Base-by-base conservation (phyloP, 1,139 yeast species). In the Diutina pseudorugosa region DNA sequence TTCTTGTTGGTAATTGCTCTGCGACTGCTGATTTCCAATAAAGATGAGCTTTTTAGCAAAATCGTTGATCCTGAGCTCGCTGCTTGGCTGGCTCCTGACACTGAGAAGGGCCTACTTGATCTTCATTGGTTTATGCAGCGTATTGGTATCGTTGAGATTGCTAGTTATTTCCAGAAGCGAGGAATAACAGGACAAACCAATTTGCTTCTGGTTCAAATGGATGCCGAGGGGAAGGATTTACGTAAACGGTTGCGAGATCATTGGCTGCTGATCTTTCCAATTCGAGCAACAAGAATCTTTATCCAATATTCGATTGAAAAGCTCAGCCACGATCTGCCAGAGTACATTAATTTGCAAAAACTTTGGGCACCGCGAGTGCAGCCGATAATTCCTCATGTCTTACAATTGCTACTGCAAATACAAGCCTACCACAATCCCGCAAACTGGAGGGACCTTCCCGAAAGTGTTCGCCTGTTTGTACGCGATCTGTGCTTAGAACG, bases 61-160 rank as follows among this genome's bases (percentile, higher is more conserved):
- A 86, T 94, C 55, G 98, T 93, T 2, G 98, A 91, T 63, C 96
- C 96, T 0, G 97, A 93, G 60, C 71, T 94, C 51, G 71, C 79
- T 41, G 94, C 96, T 0, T 94, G 99, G 99, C 83, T 93, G 1
- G 89, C 91, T 52, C 93, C 93, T 16, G 84, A 82, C 18, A 91
- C 98, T 0, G 90, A 89, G 59, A 88, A 88, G 61, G 98, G 97
- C 0, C 70, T 93, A 43, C 74, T 83, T 65, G 95, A 93, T 62
- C 73, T 94, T 52, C 96, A 89, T 58, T 91, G 98, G 97, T 94
- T 94, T 61, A 91, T 93, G 97, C 98, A 91, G 66, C 78, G 98
- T 60, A 77, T 94, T 54, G 98, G 98, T 3, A 88, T 94, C 52
- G 98, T 90, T 3, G 83, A 83, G 64, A 93, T 94, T 62, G 96